Conservation (phyloP, 768 basidiomycete species). For the Pulveroboletus ravenelii region DNA sequence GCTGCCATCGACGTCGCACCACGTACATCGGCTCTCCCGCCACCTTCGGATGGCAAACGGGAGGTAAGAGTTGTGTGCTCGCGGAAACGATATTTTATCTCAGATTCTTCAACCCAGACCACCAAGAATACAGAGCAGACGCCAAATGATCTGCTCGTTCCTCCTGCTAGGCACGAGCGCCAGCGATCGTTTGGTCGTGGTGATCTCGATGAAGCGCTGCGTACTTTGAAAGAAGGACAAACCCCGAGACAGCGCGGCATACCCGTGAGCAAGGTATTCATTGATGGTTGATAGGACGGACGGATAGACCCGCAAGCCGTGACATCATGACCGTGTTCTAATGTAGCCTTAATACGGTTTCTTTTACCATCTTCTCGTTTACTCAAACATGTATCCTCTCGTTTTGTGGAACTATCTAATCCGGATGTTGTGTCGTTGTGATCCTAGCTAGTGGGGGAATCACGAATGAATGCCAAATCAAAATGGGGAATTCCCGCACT, state of each 20-base stretch:
- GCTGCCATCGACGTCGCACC: constrained; percentile 54
- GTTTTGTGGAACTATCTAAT: not conserved
- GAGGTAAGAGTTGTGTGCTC: constrained; percentile 5
- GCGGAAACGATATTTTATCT: not conserved
- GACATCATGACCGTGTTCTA: not conserved
- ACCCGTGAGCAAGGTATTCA: constrained; percentile 21
- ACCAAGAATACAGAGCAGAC: constrained; percentile 23
- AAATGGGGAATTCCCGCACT: not conserved
- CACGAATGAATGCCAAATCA: not conserved
- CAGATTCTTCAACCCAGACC: constrained; percentile 32
- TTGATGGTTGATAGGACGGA: constrained; percentile 23
- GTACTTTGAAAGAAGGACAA: constrained; percentile 66
- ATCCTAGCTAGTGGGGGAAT: too few species aligned
- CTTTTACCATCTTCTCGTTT: not conserved
- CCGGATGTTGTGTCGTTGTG: not conserved
- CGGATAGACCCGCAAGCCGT: constrained; percentile 1
- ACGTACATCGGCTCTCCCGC: not conserved
- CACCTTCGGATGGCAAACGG: not conserved
- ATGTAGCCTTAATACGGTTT: not conserved
- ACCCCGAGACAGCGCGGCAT: constrained; percentile 13
- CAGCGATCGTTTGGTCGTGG: constrained; percentile 65
- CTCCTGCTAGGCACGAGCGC: constrained; percentile 41
- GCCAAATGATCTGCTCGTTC: constrained; percentile 29
- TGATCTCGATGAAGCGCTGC: constrained; percentile 79
- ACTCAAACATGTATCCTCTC: not conserved